Conservation (phyloP, 140 eudicot genomes). For the Artemisia princeps region DNA sequence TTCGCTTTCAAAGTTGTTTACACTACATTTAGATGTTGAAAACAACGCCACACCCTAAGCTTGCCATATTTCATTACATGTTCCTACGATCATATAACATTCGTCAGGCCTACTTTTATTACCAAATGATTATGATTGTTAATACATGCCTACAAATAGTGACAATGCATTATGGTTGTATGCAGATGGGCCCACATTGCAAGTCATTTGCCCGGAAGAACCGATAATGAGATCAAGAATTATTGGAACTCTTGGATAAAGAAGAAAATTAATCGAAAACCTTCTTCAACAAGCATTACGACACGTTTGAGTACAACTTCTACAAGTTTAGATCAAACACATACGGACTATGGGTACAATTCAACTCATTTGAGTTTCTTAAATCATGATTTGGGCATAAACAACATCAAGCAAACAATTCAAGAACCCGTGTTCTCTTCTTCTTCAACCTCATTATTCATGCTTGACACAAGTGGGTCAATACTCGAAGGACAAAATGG, state of each 20-base stretch:
- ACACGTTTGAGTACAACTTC: slow-evolving; percentile 28
- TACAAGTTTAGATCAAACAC: slow-evolving; percentile 22
- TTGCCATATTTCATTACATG: slow-evolving; percentile 9
- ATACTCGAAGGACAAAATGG: slow-evolving; percentile 29
- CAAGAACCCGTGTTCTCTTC: slow-evolving; percentile 38
- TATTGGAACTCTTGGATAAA: slow-evolving; percentile 99
- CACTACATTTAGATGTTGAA: slow-evolving; percentile 19
- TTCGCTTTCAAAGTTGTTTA: slow-evolving; percentile 45
- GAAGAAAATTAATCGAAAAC: slow-evolving; percentile 70
- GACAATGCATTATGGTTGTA: slow-evolving; percentile 7
- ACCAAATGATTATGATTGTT: neutral
- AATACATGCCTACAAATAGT: slow-evolving; percentile 4
- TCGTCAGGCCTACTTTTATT: slow-evolving; percentile 22
- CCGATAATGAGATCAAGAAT: slow-evolving; percentile 89
- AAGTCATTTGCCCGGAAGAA: slow-evolving; percentile 93
- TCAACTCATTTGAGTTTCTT: slow-evolving; percentile 39
- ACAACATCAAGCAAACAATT: slow-evolving; percentile 30
- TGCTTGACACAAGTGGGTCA: slow-evolving; percentile 59
- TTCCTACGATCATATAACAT: slow-evolving; percentile 7
- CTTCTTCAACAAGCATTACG: slow-evolving; percentile 29
- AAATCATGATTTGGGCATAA: slow-evolving; percentile 38
- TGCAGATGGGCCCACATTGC: slow-evolving; percentile 98
- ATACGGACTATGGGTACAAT: slow-evolving; percentile 29
- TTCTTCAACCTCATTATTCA: slow-evolving; percentile 43
- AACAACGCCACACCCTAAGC: slow-evolving; percentile 27